These are phyloP conservation scores for Claviceps sp. DNA, from an alignment of 2,329 filamentous ascomycete species.

Conservation along the genomic window DNA sequence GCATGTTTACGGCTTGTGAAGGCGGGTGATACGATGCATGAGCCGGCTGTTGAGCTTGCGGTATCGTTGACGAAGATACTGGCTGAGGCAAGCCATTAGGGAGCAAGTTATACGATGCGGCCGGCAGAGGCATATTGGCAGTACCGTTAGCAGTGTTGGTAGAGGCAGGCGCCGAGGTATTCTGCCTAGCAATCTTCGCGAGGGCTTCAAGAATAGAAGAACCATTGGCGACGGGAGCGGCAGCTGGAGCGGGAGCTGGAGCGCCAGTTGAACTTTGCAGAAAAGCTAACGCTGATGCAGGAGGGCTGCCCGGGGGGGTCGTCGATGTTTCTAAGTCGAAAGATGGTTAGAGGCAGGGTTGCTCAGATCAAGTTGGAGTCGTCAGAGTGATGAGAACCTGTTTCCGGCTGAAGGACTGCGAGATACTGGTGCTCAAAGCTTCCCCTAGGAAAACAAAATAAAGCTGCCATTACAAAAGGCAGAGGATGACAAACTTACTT, in stretches of 20 bases:
- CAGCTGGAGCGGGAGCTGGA: constrained; percentile 3
- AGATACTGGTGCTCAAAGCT: not conserved
- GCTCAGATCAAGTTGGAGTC: not conserved
- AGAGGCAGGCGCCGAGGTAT: constrained; percentile 28
- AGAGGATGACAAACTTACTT: constrained; percentile 42
- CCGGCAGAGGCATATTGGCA: constrained; percentile 24
- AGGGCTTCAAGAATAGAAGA: constrained; percentile 63
- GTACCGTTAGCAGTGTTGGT: constrained; percentile 21
- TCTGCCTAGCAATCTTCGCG: constrained; percentile 69
- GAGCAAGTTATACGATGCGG: constrained; percentile 28
- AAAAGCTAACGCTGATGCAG: constrained; percentile 29
- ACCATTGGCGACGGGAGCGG: constrained; percentile 24
- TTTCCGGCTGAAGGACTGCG: not conserved
- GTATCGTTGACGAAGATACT: constrained; percentile 16
- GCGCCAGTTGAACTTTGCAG: constrained; percentile 24
- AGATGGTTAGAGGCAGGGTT: constrained; percentile 4
- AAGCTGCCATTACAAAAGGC: not conserved
- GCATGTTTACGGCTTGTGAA: constrained; percentile 47
- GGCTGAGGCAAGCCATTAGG: constrained; percentile 19
- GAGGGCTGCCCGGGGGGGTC: constrained; percentile 54
- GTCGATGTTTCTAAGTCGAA: constrained; percentile 48
- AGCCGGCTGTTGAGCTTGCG: constrained; percentile 15
- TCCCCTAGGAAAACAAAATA: not conserved
- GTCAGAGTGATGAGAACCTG: not conserved
- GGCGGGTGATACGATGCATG: constrained; percentile 26